phyloP scores from a whole-genome alignment of 179 eudicot genomes.

The Gypsophila paniculata region DNA sequence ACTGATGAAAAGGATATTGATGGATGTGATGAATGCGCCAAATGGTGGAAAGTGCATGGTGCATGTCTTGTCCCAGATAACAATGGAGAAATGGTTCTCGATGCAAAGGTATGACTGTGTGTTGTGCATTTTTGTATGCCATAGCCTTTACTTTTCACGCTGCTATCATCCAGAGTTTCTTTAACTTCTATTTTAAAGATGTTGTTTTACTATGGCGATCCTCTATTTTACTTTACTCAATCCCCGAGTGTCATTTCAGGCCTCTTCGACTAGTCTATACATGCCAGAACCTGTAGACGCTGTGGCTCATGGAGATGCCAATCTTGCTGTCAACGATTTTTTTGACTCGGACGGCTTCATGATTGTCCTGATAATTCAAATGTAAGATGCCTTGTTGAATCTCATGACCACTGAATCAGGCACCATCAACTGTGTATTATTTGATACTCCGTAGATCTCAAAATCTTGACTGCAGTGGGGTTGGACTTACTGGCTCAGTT shows the following conservation, averaged over 20 bases:
- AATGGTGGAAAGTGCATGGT: constrained; percentile 95
- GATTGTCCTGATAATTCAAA: constrained; percentile 18
- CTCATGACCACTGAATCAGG: background rate
- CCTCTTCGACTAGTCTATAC: constrained; percentile 61
- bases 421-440: background rate
- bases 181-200: background rate
- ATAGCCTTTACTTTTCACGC: background rate
- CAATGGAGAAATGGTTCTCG: constrained; percentile 68
- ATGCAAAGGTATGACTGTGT: constrained; percentile 61
- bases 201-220: background rate
- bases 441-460: background rate
- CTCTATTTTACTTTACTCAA: constrained; percentile 1
- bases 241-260: constrained; percentile 36
- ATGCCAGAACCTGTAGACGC: constrained; percentile 98
- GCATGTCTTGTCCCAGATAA: constrained; percentile 63
- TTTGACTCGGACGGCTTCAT: constrained; percentile 55
- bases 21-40: constrained; percentile 75
- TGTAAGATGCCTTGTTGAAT: background rate
- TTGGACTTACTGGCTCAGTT: constrained; percentile 13
- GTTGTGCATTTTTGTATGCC: background rate
- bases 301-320: constrained; percentile 87
- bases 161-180: background rate
- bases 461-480: background rate
- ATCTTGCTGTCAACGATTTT: constrained; percentile 88
- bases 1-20: constrained; percentile 53